Evolutionary conservation across 2,329 filamentous ascomycete species (phyloP), one percentile per base, ranked within the genome.

Genomic region (Fusarium guadeloupense): DNA sequence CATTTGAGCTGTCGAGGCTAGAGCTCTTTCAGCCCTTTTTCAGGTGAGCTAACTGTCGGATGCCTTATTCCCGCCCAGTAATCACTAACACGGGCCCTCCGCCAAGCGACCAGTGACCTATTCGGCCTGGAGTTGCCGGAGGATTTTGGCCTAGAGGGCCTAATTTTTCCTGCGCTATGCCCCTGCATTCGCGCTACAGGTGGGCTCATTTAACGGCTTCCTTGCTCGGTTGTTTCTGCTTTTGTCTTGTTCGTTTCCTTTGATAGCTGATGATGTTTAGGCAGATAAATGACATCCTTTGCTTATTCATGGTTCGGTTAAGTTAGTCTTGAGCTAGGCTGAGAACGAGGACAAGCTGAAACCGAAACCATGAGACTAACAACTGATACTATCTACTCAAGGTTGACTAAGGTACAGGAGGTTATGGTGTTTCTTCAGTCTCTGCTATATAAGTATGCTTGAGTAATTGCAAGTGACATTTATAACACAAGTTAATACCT

Each of bases 201-300:
- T 43, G 37, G 54, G 25, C 41, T 59, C 41, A 59, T 59, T 54
- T 59, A n/a, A 9, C 16, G 17, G 9, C 28, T 23, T 33, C 55
- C 57, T 38, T 60, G 43, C 30, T 60, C 55, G 57, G 57, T 7
- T 28, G 10, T 47, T 60, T 41, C 57, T 60, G 16, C 10, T 44
- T 58, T n/a, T 35, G 26, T 35, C 40, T n/a, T 35, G 30, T 35
- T 40, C 35, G 44, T 34, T 50, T 34, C 28, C 10, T 21, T 9
- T 21, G 2, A 21, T 19, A 28, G 23, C 41, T 46, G 48, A 8
- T 19, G 41, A 50, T 17, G 35, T 37, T 31, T 39, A 33, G 37
- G 19, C 20, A 20, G 13, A 25, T 34, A 26, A 26, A 33, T 25
- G 13, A 3, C 28, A 35, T 10, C 19, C 6, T 48, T 33, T 19